Evolutionary conservation across 2,329 filamentous ascomycete genomes (phyloP).

Genomic region (Cercospora zeina): DNA sequence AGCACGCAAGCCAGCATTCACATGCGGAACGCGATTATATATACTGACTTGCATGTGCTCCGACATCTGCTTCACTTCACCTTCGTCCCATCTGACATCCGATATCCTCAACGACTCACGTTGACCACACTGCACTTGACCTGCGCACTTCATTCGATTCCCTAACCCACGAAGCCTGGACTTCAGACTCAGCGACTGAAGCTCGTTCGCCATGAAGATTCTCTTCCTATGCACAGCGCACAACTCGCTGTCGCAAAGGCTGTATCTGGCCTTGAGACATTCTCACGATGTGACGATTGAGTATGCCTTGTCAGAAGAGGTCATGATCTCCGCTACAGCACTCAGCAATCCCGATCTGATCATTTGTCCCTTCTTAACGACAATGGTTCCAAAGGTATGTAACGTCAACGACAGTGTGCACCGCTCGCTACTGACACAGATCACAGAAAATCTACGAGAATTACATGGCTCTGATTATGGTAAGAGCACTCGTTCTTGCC

Average conservation of each 20-base stretch:
- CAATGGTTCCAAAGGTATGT: constrained; percentile 40
- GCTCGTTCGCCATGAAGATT: constrained; percentile 40
- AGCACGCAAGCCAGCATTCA: neutral
- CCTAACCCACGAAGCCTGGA: too few species aligned
- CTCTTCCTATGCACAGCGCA: constrained; percentile 51
- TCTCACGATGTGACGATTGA: constrained; percentile 46
- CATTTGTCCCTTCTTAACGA: constrained; percentile 49
- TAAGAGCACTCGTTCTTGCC: neutral
- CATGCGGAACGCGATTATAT: neutral
- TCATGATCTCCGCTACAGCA: constrained; percentile 45
- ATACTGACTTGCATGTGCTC: neutral
- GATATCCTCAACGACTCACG: too few species aligned
- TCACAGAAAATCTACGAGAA: constrained; percentile 40
- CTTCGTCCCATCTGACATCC: neutral
- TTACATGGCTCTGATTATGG: constrained; percentile 45
- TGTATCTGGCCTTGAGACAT: constrained; percentile 43
- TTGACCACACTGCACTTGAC: neutral
- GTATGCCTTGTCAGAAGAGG: constrained; percentile 40
- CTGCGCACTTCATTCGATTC: neutral
- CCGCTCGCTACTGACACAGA: neutral
- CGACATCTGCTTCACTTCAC: neutral
- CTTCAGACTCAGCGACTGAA: too few species aligned
- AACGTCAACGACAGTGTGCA: neutral
- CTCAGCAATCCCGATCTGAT: constrained; percentile 45
- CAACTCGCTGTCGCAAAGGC: constrained; percentile 48